Conservation (phyloP, 2,329 filamentous ascomycete genomes). For the Alternaria novae-zelandiae region DNA sequence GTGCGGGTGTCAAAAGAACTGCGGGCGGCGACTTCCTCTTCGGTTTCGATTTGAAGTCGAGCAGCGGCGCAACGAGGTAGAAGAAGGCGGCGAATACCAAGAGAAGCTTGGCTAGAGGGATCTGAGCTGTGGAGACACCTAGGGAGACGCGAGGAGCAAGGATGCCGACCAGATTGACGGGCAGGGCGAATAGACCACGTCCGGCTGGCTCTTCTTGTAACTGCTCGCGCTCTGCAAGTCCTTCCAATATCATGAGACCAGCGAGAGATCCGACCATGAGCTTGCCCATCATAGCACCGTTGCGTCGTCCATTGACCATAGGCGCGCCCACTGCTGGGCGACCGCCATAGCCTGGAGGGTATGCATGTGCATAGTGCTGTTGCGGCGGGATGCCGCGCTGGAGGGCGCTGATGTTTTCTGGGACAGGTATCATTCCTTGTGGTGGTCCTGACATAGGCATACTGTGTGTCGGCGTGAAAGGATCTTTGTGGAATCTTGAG, state of each 20-base stretch:
- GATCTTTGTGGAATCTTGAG: conserved; percentile 46
- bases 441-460: conserved; percentile 40
- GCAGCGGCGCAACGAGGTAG: conserved; percentile 63
- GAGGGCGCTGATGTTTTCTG: conserved; percentile 50
- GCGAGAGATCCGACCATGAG: conserved; percentile 93
- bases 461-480: conserved; percentile 37
- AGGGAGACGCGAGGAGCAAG: conserved; percentile 43
- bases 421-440: conserved; percentile 52
- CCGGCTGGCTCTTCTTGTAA: conserved; percentile 54
- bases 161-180: conserved; percentile 41
- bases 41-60: conserved; percentile 63
- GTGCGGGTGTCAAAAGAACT: conserved; percentile 58
- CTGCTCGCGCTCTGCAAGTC: conserved; percentile 69
- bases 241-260: conserved; percentile 89
- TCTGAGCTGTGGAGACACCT: conserved; percentile 35
- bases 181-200: conserved; percentile 52
- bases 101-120: conserved; percentile 59
- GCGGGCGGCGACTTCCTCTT: conserved; percentile 55
- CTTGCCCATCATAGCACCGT: conserved; percentile 67
- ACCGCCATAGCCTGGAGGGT: conserved; percentile 38
- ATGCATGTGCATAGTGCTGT: conserved; percentile 47
- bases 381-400: conserved; percentile 47
- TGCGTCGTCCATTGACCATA: conserved; percentile 51
- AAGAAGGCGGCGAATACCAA: conserved; percentile 60
- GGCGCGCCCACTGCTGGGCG: conserved; percentile 36